phyloP scores from a whole-genome alignment of 495 filamentous ascomycete genomes.

The Achaetomiella virescens region DNA sequence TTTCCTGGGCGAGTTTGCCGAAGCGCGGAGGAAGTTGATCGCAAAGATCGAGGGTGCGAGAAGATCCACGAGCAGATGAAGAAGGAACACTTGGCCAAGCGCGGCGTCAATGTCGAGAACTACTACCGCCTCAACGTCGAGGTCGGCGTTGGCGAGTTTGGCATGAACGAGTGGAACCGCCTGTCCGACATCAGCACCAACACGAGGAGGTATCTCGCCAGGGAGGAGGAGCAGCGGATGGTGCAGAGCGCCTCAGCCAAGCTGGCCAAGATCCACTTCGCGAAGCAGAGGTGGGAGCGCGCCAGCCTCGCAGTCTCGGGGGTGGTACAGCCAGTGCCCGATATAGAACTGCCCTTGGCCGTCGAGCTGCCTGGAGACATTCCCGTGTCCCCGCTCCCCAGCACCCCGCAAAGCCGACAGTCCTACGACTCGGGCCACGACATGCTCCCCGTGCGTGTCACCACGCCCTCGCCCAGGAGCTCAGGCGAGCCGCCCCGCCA shows the following conservation, averaged over 20 bases:
- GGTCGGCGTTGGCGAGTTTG: conserved; percentile 94
- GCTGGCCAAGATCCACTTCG: conserved; percentile 74
- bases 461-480: conserved; percentile 37
- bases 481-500: conserved; percentile 38
- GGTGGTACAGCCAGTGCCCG: conserved; percentile 26
- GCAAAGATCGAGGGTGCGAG: conserved; percentile 94
- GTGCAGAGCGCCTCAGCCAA: conserved; percentile 72
- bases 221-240: conserved; percentile 65
- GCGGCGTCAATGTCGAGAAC: conserved; percentile 77
- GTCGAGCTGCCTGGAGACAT: conserved; percentile 46
- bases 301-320: conserved; percentile 23
- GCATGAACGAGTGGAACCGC: conserved; percentile 97
- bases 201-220: conserved; percentile 75
- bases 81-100: conserved; percentile 63
- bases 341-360: conserved; percentile 36
- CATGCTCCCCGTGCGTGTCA: conserved; percentile 30
- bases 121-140: conserved; percentile 98
- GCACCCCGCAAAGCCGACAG: conserved; percentile 33
- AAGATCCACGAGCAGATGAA: conserved; percentile 81
- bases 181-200: conserved; percentile 88
- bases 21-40: conserved; percentile 76
- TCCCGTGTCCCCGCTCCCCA: conserved; percentile 28
- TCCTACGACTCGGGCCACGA: conserved; percentile 46
- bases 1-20: conserved; percentile 86
- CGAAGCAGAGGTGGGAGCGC: conserved; percentile 43